Base-by-base conservation (phyloP, 2,329 filamentous ascomycete species). In the Aureobasidium leucospermi region DNA sequence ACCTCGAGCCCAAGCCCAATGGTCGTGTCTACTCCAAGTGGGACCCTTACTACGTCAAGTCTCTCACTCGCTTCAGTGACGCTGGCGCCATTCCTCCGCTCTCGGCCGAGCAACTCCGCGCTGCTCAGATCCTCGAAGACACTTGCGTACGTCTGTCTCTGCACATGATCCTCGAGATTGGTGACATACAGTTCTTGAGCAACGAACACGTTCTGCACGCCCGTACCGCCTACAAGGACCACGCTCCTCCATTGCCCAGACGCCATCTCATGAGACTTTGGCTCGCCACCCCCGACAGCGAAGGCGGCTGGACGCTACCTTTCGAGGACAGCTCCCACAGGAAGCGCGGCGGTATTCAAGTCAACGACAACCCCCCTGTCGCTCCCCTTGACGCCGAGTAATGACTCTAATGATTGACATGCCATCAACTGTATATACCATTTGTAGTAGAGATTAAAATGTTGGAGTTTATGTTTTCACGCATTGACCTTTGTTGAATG, bases 271-370 rank as follows among this genome's bases (percentile, higher is more conserved):
- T 96, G 79, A 80, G 91, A 47, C 75, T 96, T 65, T 96, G 91
- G 91, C 76, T 96, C 59, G 85, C 88, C 10, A 90, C 88, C 2
- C 90, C 90, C 0, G 87, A 93, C 74, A 79, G 74, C 23, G 90
- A 96, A 73, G 91, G 90, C 2, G 91, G 91, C 0, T 96, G 90
- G 90, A 85, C 82, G 55, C 73, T 96, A 72, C 90, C 90, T 1
- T 93, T 92, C 75, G 85, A 84, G 66, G 91, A 96, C 73, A 87
- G 83, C 59, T 77, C 82, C 59, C 87, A 94, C 79, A 89, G 89
- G 82, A 96, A 95, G 82, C 81, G 91, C 16, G 90, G 90, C 7
- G 91, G 90, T 0, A 89, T 96, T 65, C 91, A 96, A 76, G 90
- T 96, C 2, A 83, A 96, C 72, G 84, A 95, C 71, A 88, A 81